These are phyloP conservation scores for Sporisorium graminicola DNA, from an alignment of 1,284 basidiomycete species.

Conservation along the genomic window DNA sequence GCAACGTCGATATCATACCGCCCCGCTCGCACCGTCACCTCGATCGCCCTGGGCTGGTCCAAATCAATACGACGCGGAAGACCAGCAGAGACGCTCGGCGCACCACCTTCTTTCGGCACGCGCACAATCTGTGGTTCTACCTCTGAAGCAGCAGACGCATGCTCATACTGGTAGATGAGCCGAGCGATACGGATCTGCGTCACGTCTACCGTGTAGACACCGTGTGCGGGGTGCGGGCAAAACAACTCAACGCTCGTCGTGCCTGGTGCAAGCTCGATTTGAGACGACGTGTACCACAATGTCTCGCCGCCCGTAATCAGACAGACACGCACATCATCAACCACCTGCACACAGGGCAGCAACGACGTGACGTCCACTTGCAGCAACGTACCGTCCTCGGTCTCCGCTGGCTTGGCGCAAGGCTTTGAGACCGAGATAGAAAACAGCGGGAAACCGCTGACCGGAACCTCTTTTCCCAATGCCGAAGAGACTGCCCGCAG, in stretches of 20 bases:
- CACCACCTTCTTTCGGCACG: conserved; percentile 57
- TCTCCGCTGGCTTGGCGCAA: conserved; percentile 18
- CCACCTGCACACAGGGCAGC: conserved; percentile 35
- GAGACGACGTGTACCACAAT: conserved; percentile 59
- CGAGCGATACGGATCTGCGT: conserved; percentile 59
- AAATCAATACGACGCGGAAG: conserved; percentile 54
- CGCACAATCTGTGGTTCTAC: conserved; percentile 34
- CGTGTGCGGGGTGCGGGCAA: conserved; percentile 50
- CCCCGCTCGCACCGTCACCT: conserved; percentile 51
- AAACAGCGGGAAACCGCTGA: conserved; percentile 49
- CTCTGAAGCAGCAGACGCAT: conserved; percentile 11
- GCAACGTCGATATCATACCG: conserved; percentile 44
- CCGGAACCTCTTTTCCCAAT: conserved; percentile 53
- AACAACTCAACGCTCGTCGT: conserved; percentile 41
- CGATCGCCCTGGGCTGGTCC: conserved; percentile 45
- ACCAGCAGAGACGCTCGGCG: conserved; percentile 31
- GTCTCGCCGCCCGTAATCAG: conserved; percentile 41
- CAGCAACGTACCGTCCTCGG: conserved; percentile 56
- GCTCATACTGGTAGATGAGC: conserved; percentile 60
- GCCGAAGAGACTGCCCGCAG: conserved; percentile 34
- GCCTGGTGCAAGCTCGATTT: conserved; percentile 46
- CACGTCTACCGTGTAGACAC: conserved; percentile 61
- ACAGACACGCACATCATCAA: conserved; percentile 63
- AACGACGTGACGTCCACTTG: conserved; percentile 43
- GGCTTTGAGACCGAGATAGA: conserved; percentile 22